These are phyloP conservation scores for Aureobasidium leucospermi DNA, from an alignment of 2,329 filamentous ascomycete genomes.

Conservation along the genomic window DNA sequence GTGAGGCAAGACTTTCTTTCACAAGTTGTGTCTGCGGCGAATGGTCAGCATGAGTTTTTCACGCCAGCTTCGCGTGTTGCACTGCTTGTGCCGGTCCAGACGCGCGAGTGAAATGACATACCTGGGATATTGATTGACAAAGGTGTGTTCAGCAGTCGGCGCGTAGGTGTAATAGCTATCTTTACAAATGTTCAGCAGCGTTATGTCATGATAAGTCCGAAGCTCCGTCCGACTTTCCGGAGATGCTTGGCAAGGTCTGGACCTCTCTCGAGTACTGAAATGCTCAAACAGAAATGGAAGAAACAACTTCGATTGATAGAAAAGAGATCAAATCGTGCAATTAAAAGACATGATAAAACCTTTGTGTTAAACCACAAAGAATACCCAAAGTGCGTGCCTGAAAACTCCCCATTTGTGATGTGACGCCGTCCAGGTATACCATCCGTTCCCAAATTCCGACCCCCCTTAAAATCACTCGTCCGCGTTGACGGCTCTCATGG, in stretches of 20 bases:
- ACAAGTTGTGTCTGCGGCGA: neutral
- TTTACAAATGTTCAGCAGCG: neutral
- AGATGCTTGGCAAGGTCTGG: conserved; percentile 6
- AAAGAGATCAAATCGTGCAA: neutral
- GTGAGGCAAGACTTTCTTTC: conserved; percentile 2
- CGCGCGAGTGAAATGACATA: neutral
- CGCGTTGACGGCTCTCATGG: conserved; percentile 12
- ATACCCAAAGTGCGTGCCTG: neutral
- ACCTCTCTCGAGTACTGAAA: neutral
- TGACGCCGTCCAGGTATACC: conserved; percentile 2
- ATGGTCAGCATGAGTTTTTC: neutral
- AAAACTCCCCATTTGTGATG: neutral
- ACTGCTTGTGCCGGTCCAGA: neutral
- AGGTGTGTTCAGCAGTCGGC: neutral
- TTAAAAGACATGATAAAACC: neutral
- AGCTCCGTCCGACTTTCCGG: neutral
- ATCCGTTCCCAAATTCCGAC: neutral
- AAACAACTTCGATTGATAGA: neutral
- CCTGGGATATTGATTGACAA: neutral
- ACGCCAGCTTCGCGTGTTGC: neutral
- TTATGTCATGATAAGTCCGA: conserved; percentile 5
- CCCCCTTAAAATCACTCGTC: neutral
- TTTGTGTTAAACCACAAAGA: neutral
- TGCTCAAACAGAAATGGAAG: neutral
- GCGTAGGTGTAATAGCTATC: neutral